Evolutionary conservation across 495 filamentous ascomycete genomes (phyloP), one percentile per base, ranked within the genome.

Genomic region (Aspergillus funiculosus): DNA sequence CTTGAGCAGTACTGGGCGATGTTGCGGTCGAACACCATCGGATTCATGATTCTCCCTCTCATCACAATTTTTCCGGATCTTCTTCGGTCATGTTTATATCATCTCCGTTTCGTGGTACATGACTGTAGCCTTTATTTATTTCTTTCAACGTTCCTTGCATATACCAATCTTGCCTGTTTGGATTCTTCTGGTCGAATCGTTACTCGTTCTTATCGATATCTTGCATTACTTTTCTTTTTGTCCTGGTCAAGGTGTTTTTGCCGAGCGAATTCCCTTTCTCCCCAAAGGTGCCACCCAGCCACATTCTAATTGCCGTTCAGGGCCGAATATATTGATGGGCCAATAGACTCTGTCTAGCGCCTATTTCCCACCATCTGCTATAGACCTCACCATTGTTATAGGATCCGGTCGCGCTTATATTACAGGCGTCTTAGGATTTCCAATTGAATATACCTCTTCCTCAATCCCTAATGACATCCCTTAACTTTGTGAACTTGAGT

Each of bases 131-230:
- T 20, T 43, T 14, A 30, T 45, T 31, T 39, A 13, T 25, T 27
- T 43, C 14, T 31, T 43, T 39, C 24, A 27, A 24, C 45, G 7
- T 50, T 49, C 32, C 35, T 35, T 50, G 43, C 47, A 54, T 47
- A 54, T 54, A 54, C 38, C 34, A 21, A 29, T 47, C 20, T 31
- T 19, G 14, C 39, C 13, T 19, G 19, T 34, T 35, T 14, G 29
- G 26, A 35, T 15, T 34, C 18, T 34, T 15, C 18, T 34, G 30
- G 30, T 6, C 30, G 9, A 34, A n/a, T 34, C 18, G 30, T 15
- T 34, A 10, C 13, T 34, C 7, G 27, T 9, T 29, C 13, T 34
- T 34, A 15, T n/a, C 13, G 18, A 13, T 34, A 34, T 13, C 14
- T 34, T 15, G 7, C 11, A 34, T n/a, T 29, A 29, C 5, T 9